Evolutionary conservation across 345 rosid species (phyloP), one percentile per base, ranked within the genome.

Genomic region (Salix purpurea): DNA sequence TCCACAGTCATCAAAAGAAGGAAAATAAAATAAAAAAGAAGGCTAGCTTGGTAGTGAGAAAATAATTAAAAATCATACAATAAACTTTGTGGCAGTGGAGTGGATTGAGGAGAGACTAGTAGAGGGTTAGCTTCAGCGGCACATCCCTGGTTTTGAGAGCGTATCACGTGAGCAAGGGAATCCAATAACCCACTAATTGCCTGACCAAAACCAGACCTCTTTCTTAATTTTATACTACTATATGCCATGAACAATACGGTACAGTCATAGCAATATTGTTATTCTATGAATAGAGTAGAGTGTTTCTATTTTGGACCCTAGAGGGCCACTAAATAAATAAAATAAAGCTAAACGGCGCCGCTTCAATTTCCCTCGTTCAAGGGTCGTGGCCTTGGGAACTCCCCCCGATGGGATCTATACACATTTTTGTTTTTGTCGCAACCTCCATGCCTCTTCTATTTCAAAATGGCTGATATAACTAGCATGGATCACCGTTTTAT

Each of bases 141-240:
- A 81, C 67, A 85, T 80, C 84, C 89, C 91, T 72, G 81, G 83
- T 88, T 88, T 88, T 88, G 79, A 84, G 89, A 86, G 78, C 80
- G 48, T 76, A 78, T 81, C 88, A 88, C 91, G 91, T 84, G 89
- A 83, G 80, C 21, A 79, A 46, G 70, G 77, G 85, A 78, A 85
- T 85, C 80, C 72, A 24, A 18, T 4, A 32, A 66, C 61, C 79
- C 83, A 71, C 83, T 66, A 24, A 79, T 76, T 42, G 28, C 70
- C 76, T 64, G 65, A 30, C 77, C 71, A 19, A 72, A 48, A 50
- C 71, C 70, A 32, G 73, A 23, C 79, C n/a, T 56, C 23, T 78
- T 75, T 79, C 60, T 11, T 52, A 69, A 36, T 67, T 34, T 26
- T 37, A 32, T 61, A 44, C 64, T 44, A 30, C 6, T 1, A 14